A percentile compares a stretch with the other conserved stretches of the same genome.
phyloP scores from a whole-genome alignment of 306 rosid species.

The Spatholobus suberectus region DNA sequence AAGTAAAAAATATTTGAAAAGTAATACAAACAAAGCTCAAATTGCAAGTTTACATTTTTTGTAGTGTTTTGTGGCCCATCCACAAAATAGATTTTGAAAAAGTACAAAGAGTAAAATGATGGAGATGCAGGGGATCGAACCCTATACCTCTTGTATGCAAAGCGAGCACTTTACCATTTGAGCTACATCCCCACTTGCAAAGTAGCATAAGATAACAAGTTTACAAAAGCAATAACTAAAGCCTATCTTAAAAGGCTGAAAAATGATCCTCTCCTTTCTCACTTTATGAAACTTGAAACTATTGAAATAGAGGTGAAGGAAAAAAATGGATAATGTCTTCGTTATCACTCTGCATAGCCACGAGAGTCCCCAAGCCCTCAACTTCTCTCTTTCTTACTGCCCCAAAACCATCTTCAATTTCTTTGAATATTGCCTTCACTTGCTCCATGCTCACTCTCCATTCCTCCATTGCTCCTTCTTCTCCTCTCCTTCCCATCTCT shows the following conservation, averaged over 20 bases:
- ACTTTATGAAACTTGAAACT: not conserved
- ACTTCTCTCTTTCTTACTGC: conserved; percentile 25
- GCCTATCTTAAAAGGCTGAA: not conserved
- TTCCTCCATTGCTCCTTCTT: conserved; percentile 39
- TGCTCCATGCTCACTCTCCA: not conserved
- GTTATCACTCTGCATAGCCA: conserved; percentile 32
- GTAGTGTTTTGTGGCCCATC: too few species aligned
- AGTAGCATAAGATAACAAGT: accelerated
- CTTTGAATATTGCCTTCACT: not conserved
- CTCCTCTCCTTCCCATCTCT: conserved; percentile 38
- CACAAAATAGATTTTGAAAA: not conserved
- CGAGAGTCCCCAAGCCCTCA: not conserved
- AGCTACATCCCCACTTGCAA: conserved; percentile 65
- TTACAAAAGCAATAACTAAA: too few species aligned
- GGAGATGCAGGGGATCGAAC: conserved; percentile 77
- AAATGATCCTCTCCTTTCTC: not conserved
- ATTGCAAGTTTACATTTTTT: too few species aligned
- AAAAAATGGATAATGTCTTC: conserved; percentile 44
- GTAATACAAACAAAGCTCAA: too few species aligned
- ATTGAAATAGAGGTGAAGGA: not conserved
- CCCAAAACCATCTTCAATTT: not conserved
- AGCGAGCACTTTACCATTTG: conserved; percentile 82
- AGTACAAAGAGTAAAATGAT: not conserved
- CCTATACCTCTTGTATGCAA: conserved; percentile 72
- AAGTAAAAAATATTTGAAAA: too few species aligned